These are phyloP conservation scores for Verticillium zaregamsianum DNA, from an alignment of 2,329 filamentous ascomycete genomes.

Conservation along the genomic window DNA sequence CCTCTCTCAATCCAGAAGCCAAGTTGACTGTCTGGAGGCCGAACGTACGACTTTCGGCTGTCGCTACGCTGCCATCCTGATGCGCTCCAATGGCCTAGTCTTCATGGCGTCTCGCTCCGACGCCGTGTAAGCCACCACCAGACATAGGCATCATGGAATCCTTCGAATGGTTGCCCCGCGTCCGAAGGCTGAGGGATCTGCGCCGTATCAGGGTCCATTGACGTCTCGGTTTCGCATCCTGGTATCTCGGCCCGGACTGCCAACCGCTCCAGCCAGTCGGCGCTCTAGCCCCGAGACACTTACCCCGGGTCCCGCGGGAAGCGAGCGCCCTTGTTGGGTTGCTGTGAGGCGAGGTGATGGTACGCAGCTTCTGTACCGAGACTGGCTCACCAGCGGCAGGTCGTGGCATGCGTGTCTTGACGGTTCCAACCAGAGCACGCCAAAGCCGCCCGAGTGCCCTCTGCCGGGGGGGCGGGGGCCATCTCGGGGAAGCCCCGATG, in stretches of 20 bases:
- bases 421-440: not conserved
- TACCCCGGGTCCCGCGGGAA: not conserved
- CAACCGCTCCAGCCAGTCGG: not conserved
- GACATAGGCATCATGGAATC: too few species aligned
- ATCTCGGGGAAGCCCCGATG: not conserved
- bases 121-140: not conserved
- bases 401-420: not conserved
- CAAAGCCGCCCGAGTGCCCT: not conserved
- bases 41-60: not conserved
- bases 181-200: not conserved
- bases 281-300: not conserved
- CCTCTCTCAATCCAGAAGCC: not conserved
- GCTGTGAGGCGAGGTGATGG: not conserved
- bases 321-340: not conserved
- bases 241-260: not conserved
- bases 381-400: not conserved
- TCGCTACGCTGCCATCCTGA: not conserved
- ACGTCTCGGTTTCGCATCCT: not conserved
- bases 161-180: not conserved
- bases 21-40: not conserved
- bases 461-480: not conserved
- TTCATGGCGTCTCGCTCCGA: not conserved
- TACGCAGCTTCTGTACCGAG: not conserved
- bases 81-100: not conserved
- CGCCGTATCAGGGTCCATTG: not conserved